Conservation (phyloP, 208 protist genomes). For the Herpetomonas muscarum region DNA sequence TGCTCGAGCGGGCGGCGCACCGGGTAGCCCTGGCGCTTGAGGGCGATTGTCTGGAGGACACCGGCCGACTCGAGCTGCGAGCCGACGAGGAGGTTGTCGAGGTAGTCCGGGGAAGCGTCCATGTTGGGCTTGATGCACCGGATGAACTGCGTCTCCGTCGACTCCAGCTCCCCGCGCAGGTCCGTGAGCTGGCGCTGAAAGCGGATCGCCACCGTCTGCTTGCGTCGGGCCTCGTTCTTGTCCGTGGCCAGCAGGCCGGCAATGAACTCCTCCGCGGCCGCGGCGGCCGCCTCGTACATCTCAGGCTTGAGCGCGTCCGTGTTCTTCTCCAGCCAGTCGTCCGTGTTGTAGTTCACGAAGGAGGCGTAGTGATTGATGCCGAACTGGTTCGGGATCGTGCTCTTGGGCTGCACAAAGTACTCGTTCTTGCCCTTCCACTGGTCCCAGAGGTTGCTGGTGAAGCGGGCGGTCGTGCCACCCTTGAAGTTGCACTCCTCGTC, state of each 20-base stretch:
- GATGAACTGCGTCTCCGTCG: slow-evolving; percentile 92
- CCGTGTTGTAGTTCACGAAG: slow-evolving; percentile 83
- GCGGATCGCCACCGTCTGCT: slow-evolving; percentile 76
- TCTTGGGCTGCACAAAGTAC: slow-evolving; percentile 83
- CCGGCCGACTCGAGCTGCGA: slow-evolving; percentile 88
- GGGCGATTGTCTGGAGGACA: slow-evolving; percentile 87
- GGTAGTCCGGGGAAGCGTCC: slow-evolving; percentile 42
- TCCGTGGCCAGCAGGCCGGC: slow-evolving; percentile 46
- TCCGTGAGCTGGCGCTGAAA: slow-evolving; percentile 78
- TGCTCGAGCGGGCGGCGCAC: slow-evolving; percentile 70
- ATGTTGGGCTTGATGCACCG: slow-evolving; percentile 93
- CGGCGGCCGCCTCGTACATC: slow-evolving; percentile 45
- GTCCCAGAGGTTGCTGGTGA: slow-evolving; percentile 75
- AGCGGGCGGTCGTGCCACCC: slow-evolving; percentile 56
- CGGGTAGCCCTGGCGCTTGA: slow-evolving; percentile 89
- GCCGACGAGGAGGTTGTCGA: slow-evolving; percentile 78
- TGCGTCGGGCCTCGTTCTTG: slow-evolving; percentile 33
- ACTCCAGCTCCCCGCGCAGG: slow-evolving; percentile 74
- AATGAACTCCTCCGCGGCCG: slow-evolving; percentile 60
- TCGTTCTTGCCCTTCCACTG: slow-evolving; percentile 40
- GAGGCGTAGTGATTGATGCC: slow-evolving; percentile 90
- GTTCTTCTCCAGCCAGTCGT: slow-evolving; percentile 92
- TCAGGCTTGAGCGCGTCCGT: slow-evolving; percentile 86
- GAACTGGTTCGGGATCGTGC: slow-evolving; percentile 85
- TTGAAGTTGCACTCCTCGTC: slow-evolving; percentile 88